Evolutionary conservation across 352 stramenopile species (phyloP), one percentile per base, ranked within the genome.

Genomic region (Pythium brassicae): DNA sequence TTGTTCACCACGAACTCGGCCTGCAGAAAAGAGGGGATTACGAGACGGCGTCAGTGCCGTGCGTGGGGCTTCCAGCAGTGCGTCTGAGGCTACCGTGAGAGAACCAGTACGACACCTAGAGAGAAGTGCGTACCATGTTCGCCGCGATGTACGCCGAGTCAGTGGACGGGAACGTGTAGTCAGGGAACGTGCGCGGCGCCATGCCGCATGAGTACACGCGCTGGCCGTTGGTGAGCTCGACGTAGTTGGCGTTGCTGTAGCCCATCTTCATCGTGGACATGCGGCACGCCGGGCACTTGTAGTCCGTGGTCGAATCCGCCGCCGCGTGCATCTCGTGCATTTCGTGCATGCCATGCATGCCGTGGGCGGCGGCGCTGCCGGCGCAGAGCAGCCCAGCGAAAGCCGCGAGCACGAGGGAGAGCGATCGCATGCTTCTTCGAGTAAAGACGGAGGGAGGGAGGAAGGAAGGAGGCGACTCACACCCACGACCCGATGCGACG

Each of bases 181-280:
- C 37, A 3, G 55, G 19, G 50, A 87, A 86, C 22, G 43, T 15
- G 12, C 71, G 71, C 50, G 78, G 50, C 20, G 68, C 76, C 83
- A 94, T 94, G 50, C 81, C 81, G 57, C 83, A 93, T 40, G 81
- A 75, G 67, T 87, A 90, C 52, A 94, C 61, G 29, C 62, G 68
- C 68, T 94, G 83, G 20, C 78, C 79, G 45, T 89, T 73, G 23
- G 52, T 56, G 39, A 87, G 71, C 46, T 70, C 56, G 43, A 90
- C 69, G 57, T 86, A 89, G 68, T 88, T 89, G 7, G 53, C 51
- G 60, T 86, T 85, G 55, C 83, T 63, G 58, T 86, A 86, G 59
- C 62, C 68, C 50, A 37, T 67, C 17, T 78, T 62, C 15, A 75
- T 48, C 25, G 74, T 86, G 15, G 73, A 78, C 80, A 88, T 87